phyloP scores from a whole-genome alignment of 78 protist species.

The Dictyostelium purpureum region DNA sequence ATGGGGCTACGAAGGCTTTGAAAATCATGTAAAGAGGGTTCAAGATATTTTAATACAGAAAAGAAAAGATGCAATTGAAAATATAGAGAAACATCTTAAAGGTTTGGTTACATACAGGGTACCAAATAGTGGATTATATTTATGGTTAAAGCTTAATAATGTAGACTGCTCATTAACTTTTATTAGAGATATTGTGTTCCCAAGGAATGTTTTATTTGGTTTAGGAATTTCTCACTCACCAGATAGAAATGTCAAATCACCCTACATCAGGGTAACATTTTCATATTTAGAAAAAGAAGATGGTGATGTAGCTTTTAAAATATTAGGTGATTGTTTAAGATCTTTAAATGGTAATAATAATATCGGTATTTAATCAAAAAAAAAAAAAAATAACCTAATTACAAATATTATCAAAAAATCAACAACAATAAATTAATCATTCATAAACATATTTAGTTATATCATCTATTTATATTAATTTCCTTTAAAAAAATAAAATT shows the following conservation, averaged over 20 bases:
- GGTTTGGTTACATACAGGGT: background rate
- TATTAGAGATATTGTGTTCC: background rate
- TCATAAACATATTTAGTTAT: no score
- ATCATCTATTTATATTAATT: no score
- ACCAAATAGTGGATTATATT: background rate
- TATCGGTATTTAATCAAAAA: no score
- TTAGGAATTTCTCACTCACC: background rate
- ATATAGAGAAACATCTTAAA: background rate
- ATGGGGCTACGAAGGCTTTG: background rate
- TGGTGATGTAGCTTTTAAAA: slow-evolving; percentile 1
- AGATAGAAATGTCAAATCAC: background rate
- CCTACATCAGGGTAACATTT: background rate
- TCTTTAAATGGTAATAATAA: no score
- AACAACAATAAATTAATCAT: no score
- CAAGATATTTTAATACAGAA: background rate
- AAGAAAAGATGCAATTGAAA: background rate
- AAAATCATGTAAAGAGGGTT: background rate
- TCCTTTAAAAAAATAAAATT: no score
- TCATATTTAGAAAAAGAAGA: background rate
- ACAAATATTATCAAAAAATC: no score
- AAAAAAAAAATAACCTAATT: no score
- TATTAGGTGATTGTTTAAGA: background rate
- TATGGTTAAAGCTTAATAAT: background rate
- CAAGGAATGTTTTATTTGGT: background rate
- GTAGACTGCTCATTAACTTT: background rate